A percentile compares a stretch with the other conserved stretches of the same genome.
Conservation (phyloP, 2,329 filamentous ascomycete species). For the Chaetothyriales sp. region DNA sequence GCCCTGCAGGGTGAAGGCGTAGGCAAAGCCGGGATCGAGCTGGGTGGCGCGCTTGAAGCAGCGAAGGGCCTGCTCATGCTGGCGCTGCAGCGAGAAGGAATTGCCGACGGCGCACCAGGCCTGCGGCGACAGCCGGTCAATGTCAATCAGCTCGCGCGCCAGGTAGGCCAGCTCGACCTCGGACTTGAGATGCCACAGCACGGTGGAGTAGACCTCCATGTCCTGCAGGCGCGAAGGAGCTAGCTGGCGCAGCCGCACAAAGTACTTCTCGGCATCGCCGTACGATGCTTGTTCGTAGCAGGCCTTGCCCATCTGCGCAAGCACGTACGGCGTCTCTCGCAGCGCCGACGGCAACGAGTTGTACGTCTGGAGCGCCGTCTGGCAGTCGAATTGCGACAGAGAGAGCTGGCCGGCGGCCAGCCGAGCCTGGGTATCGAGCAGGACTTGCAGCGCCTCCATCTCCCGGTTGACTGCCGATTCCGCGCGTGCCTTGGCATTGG, state of each 20-base stretch:
- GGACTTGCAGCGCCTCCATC: slow-evolving; percentile 60
- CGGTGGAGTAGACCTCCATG: slow-evolving; percentile 96
- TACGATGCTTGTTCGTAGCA: slow-evolving; percentile 86
- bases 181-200: slow-evolving; percentile 95
- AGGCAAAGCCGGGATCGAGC: slow-evolving; percentile 77
- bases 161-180: slow-evolving; percentile 86
- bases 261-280: slow-evolving; percentile 72
- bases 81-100: slow-evolving; percentile 78
- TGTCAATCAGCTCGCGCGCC: slow-evolving; percentile 76
- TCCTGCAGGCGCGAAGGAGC: slow-evolving; percentile 76
- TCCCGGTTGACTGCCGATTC: slow-evolving; percentile 36
- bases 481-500: slow-evolving; percentile 21
- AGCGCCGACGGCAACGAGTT: slow-evolving; percentile 57
- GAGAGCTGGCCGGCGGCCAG: slow-evolving; percentile 68
- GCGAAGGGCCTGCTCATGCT: slow-evolving; percentile 85
- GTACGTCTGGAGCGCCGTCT: slow-evolving; percentile 63
- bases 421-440: slow-evolving; percentile 70
- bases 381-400: slow-evolving; percentile 64
- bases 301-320: slow-evolving; percentile 78
- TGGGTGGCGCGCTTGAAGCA: slow-evolving; percentile 94
- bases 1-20: slow-evolving; percentile 88
- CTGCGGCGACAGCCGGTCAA: slow-evolving; percentile 78
- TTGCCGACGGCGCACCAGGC: slow-evolving; percentile 95
- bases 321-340: slow-evolving; percentile 83
- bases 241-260: slow-evolving; percentile 62